A percentile compares a stretch with the other conserved stretches of the same genome.
Evolutionary conservation across 805 yeast genomes (phyloP).

Genomic region (Zygoascus flipseniorum): DNA sequence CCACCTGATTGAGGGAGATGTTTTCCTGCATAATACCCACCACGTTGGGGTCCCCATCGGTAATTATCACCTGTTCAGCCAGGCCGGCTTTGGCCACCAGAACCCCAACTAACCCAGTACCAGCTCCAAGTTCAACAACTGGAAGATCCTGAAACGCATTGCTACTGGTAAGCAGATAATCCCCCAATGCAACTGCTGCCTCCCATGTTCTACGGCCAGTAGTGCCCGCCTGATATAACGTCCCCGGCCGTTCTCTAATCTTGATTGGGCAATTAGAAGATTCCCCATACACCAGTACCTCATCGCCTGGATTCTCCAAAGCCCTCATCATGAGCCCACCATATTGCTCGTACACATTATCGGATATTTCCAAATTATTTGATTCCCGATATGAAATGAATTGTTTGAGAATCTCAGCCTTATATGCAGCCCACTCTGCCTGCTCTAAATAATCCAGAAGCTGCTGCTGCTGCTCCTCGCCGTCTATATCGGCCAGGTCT

Average conservation of each 20-base stretch:
- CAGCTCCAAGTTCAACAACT: conserved; percentile 74
- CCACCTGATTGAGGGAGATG: conserved; percentile 35
- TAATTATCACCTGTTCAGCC: conserved; percentile 34
- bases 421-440: conserved; percentile 15
- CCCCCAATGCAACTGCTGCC: conserved; percentile 64
- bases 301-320: too few species aligned
- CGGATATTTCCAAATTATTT: not conserved
- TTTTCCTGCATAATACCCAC: conserved; percentile 41
- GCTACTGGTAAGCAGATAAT: conserved; percentile 25
- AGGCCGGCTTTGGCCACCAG: conserved; percentile 18
- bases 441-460: conserved; percentile 4
- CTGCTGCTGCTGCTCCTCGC: not conserved
- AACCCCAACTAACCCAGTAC: conserved; percentile 75
- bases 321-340: not conserved
- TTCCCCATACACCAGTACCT: not conserved
- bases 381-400: not conserved
- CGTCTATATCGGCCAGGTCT: not conserved
- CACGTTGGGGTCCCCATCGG: conserved; percentile 61
- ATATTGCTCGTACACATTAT: not conserved
- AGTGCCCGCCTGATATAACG: conserved; percentile 44
- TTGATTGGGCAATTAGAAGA: not conserved
- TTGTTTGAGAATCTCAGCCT: not conserved
- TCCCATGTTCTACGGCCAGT: conserved; percentile 95
- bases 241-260: conserved; percentile 1
- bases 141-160: not conserved